Percentiles rank a stretch among this genome's conserved stretches.
Conservation (phyloP, 257 asterid genomes). For the Oldenlandia corymbosa region DNA sequence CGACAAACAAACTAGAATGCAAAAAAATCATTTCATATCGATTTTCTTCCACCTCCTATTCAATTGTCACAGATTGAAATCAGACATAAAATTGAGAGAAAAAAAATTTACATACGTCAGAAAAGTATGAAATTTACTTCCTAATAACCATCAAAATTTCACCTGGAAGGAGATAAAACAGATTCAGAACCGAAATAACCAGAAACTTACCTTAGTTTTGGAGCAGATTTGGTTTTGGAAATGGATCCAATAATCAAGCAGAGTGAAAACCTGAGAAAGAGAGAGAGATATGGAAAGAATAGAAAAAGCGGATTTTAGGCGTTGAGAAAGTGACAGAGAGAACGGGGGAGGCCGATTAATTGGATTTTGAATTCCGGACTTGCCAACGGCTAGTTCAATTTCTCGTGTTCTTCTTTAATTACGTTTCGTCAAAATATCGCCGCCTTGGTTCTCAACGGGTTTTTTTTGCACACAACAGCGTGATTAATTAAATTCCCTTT, state of each 20-base stretch:
- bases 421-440: conserved; percentile 27
- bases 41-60: neutral
- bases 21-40: neutral
- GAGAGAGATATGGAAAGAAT: conserved; percentile 17
- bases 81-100: neutral
- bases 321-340: conserved; percentile 9
- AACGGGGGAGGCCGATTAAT: conserved; percentile 11
- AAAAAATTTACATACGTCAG: neutral
- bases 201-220: conserved; percentile 15
- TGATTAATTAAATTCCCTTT: neutral
- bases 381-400: conserved; percentile 53
- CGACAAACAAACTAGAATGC: neutral
- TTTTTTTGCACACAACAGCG: too few species aligned
- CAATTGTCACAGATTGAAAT: neutral
- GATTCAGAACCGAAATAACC: neutral
- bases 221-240: conserved; percentile 10
- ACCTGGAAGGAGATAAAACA: neutral
- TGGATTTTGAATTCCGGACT: conserved; percentile 34
- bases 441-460: neutral
- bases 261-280: conserved; percentile 19
- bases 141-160: neutral
- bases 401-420: conserved; percentile 20
- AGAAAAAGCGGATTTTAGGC: conserved; percentile 11
- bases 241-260: conserved; percentile 19
- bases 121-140: neutral